Conservation (phyloP, 441 rosid genomes). For the Pelargonium australe region DNA sequence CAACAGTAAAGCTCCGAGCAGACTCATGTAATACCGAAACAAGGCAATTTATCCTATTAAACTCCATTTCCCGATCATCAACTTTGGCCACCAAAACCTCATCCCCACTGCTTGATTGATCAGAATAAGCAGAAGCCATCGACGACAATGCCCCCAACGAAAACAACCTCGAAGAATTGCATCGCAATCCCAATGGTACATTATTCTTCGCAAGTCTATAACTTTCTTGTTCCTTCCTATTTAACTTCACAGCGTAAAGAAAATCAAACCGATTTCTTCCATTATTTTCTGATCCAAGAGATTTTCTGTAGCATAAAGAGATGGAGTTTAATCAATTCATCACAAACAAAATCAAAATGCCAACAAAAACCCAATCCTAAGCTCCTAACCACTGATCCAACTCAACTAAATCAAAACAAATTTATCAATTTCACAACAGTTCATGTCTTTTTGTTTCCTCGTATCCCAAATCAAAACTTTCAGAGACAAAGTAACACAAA, state of each 20-base stretch:
- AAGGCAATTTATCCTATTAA: constrained; percentile 49
- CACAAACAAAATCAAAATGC: not conserved
- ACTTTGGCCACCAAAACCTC: constrained; percentile 22
- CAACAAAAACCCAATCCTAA: not conserved
- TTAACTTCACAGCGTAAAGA: constrained; percentile 22
- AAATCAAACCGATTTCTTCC: constrained; percentile 18
- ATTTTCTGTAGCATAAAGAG: constrained; percentile 30
- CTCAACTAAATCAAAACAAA: not conserved
- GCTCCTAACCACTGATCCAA: not conserved
- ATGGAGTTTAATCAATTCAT: constrained; percentile 13
- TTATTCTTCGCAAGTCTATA: constrained; percentile 19
- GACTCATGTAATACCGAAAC: constrained; percentile 57
- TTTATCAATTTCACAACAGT: not conserved
- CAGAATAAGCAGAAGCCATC: constrained; percentile 21
- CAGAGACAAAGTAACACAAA: not conserved
- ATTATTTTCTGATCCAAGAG: constrained; percentile 25
- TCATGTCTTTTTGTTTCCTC: not conserved
- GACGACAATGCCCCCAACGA: constrained; percentile 30
- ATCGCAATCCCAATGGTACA: constrained; percentile 14
- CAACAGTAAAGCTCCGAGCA: constrained; percentile 47
- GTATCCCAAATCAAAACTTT: not conserved
- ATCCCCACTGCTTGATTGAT: constrained; percentile 25
- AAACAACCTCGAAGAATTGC: constrained; percentile 21
- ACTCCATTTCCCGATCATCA: constrained; percentile 26
- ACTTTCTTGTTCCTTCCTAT: constrained; percentile 21